Evolutionary conservation across 176 grass and related monocot genomes (phyloP).

Genomic region (Paspalum vaginatum): DNA sequence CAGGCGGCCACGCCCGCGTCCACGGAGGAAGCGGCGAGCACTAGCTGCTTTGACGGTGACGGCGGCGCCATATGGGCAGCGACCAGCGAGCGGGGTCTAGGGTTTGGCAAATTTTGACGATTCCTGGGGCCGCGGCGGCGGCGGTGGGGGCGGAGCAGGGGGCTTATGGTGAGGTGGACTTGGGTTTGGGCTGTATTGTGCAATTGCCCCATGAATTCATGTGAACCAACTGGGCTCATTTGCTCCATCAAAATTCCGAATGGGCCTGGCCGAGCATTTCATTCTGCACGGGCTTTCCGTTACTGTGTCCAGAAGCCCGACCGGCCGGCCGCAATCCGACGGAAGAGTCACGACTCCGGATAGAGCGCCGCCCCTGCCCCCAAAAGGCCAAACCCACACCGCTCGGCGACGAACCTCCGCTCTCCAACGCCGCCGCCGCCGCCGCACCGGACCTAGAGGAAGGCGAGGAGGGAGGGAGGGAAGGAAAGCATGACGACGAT

Average conservation of each 20-base stretch:
- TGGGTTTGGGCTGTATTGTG: background rate
- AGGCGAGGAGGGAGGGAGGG: background rate
- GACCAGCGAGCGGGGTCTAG: background rate
- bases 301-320: background rate
- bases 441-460: background rate
- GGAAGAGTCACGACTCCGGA: constrained; percentile 19
- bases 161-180: too few species aligned
- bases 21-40: constrained; percentile 60
- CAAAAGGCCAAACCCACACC: background rate
- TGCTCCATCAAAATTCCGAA: background rate
- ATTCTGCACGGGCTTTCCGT: background rate
- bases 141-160: too few species aligned
- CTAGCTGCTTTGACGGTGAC: constrained; percentile 36
- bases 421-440: background rate
- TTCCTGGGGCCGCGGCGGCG: too few species aligned
- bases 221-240: background rate
- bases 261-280: background rate
- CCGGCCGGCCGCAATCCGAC: background rate
- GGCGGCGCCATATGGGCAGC: constrained; percentile 27
- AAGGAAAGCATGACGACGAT: constrained; percentile 75
- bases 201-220: background rate
- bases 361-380: constrained; percentile 12
- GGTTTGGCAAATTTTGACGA: background rate
- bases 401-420: constrained; percentile 18
- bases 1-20: constrained; percentile 70